phyloP scores from a whole-genome alignment of 1,139 yeast species.

The Nadsonia commutata region DNA sequence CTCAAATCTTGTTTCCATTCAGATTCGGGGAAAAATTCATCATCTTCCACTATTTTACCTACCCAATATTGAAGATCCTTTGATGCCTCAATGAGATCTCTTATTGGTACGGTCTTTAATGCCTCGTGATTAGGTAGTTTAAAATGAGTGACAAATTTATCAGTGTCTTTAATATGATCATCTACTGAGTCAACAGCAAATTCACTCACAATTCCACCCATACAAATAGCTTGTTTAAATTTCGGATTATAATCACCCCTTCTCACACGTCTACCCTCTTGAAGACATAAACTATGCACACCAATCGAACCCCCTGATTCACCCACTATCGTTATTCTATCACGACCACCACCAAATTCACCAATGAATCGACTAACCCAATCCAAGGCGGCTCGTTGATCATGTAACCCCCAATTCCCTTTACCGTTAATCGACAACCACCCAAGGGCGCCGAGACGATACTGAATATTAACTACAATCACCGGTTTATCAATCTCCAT shows the following conservation, averaged over 20 bases:
- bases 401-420: conserved; percentile 10
- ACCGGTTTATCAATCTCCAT: conserved; percentile 16
- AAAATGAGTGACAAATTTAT: background rate
- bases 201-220: too few species aligned
- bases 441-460: conserved; percentile 18
- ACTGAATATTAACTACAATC: conserved; percentile 17
- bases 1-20: conserved; percentile 8
- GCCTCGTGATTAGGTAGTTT: background rate
- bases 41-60: background rate
- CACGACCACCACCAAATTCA: conserved; percentile 20
- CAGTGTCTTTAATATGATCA: background rate
- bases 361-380: conserved; percentile 18
- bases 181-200: too few species aligned
- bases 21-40: conserved; percentile 2
- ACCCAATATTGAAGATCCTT: background rate
- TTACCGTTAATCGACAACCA: conserved; percentile 12
- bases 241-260: too few species aligned
- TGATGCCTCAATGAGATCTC: background rate
- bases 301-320: conserved; percentile 20
- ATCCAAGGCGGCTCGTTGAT: conserved; percentile 15
- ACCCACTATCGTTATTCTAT: conserved; percentile 18
- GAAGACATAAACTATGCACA: conserved; percentile 8
- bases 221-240: too few species aligned
- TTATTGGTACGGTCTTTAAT: background rate
- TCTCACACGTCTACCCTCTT: too few species aligned